These are phyloP conservation scores for Spathaspora gorwiae DNA, from an alignment of 805 yeast species.

Conservation along the genomic window DNA sequence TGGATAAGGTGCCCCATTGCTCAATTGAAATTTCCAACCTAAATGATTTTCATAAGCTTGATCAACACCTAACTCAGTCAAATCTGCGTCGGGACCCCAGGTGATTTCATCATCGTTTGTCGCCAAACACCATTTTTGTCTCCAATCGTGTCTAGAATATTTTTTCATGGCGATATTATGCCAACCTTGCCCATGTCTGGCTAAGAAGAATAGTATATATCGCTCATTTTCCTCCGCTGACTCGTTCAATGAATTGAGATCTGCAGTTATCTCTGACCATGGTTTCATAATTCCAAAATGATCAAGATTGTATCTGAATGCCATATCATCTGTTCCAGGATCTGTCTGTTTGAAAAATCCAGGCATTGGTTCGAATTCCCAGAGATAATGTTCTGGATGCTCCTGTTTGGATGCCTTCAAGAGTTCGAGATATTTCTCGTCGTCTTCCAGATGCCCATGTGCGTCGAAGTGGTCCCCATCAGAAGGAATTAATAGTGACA, in stretches of 20 bases:
- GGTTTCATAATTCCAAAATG: conserved; percentile 38
- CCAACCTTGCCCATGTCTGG: conserved; percentile 65
- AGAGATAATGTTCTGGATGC: conserved; percentile 21
- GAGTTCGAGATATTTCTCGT: conserved; percentile 10
- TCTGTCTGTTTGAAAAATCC: conserved; percentile 47
- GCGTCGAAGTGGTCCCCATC: conserved; percentile 24
- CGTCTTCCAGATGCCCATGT: conserved; percentile 19
- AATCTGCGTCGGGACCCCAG: conserved; percentile 57
- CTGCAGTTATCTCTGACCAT: conserved; percentile 32
- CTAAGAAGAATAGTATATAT: conserved; percentile 47
- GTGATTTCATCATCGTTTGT: conserved; percentile 48
- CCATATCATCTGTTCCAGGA: conserved; percentile 34
- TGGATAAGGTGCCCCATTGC: conserved; percentile 47
- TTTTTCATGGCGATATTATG: conserved; percentile 51
- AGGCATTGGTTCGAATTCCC: conserved; percentile 40
- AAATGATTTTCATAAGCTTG: conserved; percentile 49
- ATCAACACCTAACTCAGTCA: conserved; percentile 47
- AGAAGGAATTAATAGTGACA: conserved; percentile 21
- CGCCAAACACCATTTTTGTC: conserved; percentile 45
- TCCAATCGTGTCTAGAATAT: conserved; percentile 52
- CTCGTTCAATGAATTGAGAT: conserved; percentile 29
- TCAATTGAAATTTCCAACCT: conserved; percentile 39
- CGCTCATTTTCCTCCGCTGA: conserved; percentile 24
- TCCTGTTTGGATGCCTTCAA: conserved; percentile 7
- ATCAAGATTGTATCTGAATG: conserved; percentile 33